Evolutionary conservation across 2,329 filamentous ascomycete genomes (phyloP), one percentile per base, ranked within the genome.

Genomic region (Leptographium galeiforme): DNA sequence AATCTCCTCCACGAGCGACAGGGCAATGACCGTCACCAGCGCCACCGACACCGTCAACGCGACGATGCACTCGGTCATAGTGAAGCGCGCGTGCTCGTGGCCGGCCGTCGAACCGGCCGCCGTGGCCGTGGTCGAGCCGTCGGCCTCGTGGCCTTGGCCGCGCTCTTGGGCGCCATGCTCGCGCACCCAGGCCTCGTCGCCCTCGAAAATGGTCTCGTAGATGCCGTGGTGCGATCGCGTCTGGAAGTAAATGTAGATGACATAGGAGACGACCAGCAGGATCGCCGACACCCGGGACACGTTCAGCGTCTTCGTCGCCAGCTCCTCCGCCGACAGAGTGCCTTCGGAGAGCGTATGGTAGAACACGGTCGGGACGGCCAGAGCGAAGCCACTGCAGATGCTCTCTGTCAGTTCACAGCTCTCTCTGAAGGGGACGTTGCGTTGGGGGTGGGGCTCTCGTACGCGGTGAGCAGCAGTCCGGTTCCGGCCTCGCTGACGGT

Each of bases 401-500:
- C 16, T 36, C 48, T 14, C 11, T 46, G 18, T 13, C 19, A 4
- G 10, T 18, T 4, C 2, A 18, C 2, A 11, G 45, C 8, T 18
- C 6, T 39, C 30, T 30, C 12, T 38, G 34, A 38, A 13, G 18
- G 33, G 12, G 18, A 47, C 8, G 32, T 25, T 25, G 25, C 25
- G 25, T 25, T 25, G 25, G 25, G 25, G 25, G 25, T 25, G 25
- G 43, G 19, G 36, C 61, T 18, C 63, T 79, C 86, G 58, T 80
- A 87, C 70, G 87, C 87, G 54, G 88, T 87, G 51, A 94, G 72
- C 25, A 94, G 71, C 48, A 94, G 66, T 1, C 86, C 87, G 48
- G 79, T 87, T 18, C 88, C 88, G 8, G 85, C 85, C 67, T 95
- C 89, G 58, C 82, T 86, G 53, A 94, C 77, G 6, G 82, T 82